A percentile compares a stretch with the other conserved stretches of the same genome.
Evolutionary conservation across 192 early-diverging fungal species (phyloP).

Genomic region (Chytriomyces sp.): DNA sequence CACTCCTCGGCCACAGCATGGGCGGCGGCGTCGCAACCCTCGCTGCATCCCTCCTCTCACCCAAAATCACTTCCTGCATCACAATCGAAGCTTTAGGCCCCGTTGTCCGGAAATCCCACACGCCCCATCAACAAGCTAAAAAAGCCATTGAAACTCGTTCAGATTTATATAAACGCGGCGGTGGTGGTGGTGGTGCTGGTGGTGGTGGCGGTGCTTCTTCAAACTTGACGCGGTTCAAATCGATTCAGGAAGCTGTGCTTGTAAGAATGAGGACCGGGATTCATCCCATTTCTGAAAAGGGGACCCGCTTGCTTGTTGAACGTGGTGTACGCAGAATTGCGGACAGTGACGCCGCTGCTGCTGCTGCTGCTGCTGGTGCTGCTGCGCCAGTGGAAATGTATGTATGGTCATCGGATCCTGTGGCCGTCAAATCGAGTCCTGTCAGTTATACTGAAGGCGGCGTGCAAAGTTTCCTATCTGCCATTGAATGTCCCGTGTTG

Average conservation of each 20-base stretch:
- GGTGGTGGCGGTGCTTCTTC: neutral
- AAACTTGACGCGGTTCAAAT: neutral
- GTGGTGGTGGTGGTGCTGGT: too few species aligned
- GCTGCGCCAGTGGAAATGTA: too few species aligned
- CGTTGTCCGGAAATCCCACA: slow-evolving; percentile 1
- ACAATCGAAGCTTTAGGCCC: slow-evolving; percentile 35
- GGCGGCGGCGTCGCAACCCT: slow-evolving; percentile 26
- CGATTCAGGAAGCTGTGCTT: slow-evolving; percentile 26
- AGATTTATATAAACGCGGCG: neutral
- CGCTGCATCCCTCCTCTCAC: slow-evolving; percentile 11
- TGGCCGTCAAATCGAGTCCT: slow-evolving; percentile 3
- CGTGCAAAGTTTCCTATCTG: slow-evolving; percentile 16
- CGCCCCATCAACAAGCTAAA: neutral
- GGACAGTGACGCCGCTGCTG: slow-evolving; percentile 12
- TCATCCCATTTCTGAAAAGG: slow-evolving; percentile 33
- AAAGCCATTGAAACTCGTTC: neutral
- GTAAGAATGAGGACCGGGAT: slow-evolving; percentile 26
- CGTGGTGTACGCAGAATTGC: slow-evolving; percentile 11
- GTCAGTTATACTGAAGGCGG: slow-evolving; percentile 28
- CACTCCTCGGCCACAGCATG: slow-evolving; percentile 40
- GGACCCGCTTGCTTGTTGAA: slow-evolving; percentile 23
- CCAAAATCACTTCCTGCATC: slow-evolving; percentile 16
- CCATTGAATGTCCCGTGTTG: slow-evolving; percentile 36
- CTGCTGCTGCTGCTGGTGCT: neutral
- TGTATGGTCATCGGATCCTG: slow-evolving; percentile 6